Percentiles rank a stretch among this genome's conserved stretches.
Evolutionary conservation across 2,329 filamentous ascomycete genomes (phyloP).

Genomic region (Arthrobotrys sphaeroides): DNA sequence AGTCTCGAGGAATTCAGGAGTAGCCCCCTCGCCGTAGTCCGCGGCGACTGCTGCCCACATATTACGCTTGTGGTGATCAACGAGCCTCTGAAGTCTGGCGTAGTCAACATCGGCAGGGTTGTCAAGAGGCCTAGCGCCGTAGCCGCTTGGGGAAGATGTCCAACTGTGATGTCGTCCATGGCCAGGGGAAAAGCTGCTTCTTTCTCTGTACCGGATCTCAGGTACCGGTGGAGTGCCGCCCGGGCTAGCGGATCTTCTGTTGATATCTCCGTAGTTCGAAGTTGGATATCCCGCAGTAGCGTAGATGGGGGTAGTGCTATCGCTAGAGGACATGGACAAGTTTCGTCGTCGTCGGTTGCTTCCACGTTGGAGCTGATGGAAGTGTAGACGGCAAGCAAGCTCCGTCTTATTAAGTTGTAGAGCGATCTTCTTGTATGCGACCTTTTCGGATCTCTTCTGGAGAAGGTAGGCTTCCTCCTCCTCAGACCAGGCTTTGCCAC

Average conservation of each 20-base stretch:
- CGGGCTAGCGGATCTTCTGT: conserved; percentile 54
- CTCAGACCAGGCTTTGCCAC: conserved; percentile 83
- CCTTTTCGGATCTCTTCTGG: conserved; percentile 84
- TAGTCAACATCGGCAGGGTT: conserved; percentile 66
- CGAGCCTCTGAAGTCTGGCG: conserved; percentile 74
- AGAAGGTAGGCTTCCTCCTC: conserved; percentile 88
- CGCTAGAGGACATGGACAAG: conserved; percentile 74
- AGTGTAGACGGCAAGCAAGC: conserved; percentile 85
- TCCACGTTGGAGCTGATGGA: conserved; percentile 84
- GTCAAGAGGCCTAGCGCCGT: conserved; percentile 55
- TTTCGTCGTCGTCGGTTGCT: conserved; percentile 81
- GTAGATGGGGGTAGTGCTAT: conserved; percentile 63
- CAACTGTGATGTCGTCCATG: conserved; percentile 62
- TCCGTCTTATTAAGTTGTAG: conserved; percentile 87
- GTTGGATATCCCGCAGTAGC: conserved; percentile 66
- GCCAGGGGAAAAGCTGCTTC: conserved; percentile 61
- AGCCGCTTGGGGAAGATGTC: conserved; percentile 56
- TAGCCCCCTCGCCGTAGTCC: conserved; percentile 74
- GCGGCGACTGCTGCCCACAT: conserved; percentile 79
- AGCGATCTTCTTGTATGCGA: conserved; percentile 91
- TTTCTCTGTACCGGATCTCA: conserved; percentile 63
- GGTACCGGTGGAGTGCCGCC: conserved; percentile 63
- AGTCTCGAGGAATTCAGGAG: conserved; percentile 73
- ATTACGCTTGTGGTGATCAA: conserved; percentile 73
- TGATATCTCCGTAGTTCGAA: conserved; percentile 64